A percentile compares a stretch with the other conserved stretches of the same genome.
Evolutionary conservation across 768 basidiomycete genomes (phyloP).

Genomic region (Hygrophorus russula): DNA sequence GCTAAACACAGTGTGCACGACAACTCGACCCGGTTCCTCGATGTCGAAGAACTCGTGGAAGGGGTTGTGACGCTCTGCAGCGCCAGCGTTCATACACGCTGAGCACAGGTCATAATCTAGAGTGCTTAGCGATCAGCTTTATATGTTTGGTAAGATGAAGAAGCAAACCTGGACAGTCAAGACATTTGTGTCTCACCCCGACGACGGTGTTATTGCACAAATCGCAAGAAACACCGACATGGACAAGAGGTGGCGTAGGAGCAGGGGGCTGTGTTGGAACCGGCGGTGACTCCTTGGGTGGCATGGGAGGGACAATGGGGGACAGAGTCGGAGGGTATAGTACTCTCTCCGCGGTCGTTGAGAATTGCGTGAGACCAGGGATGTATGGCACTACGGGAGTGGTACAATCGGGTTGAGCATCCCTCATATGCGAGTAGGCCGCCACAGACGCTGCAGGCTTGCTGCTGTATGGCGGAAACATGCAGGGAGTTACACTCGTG

Average conservation of each 20-base stretch:
- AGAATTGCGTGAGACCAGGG: background rate
- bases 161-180: conserved; percentile 57
- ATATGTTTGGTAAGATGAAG: background rate
- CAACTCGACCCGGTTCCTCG: conserved; percentile 48
- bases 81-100: conserved; percentile 37
- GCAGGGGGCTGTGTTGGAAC: background rate
- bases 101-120: conserved; percentile 68
- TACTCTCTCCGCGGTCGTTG: background rate
- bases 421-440: too few species aligned
- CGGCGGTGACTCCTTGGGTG: background rate
- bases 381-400: too few species aligned
- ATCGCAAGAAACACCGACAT: conserved; percentile 57
- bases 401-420: too few species aligned
- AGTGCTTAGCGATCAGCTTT: background rate
- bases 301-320: background rate
- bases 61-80: conserved; percentile 42
- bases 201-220: conserved; percentile 42
- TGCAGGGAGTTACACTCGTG: too few species aligned
- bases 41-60: conserved; percentile 68
- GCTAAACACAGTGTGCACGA: conserved; percentile 49
- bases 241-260: conserved; percentile 19
- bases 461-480: too few species aligned
- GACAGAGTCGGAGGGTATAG: background rate
- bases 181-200: conserved; percentile 70
- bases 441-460: too few species aligned